Base-by-base conservation (phyloP, 1,139 yeast species). In the Arxiozyma bovina region DNA sequence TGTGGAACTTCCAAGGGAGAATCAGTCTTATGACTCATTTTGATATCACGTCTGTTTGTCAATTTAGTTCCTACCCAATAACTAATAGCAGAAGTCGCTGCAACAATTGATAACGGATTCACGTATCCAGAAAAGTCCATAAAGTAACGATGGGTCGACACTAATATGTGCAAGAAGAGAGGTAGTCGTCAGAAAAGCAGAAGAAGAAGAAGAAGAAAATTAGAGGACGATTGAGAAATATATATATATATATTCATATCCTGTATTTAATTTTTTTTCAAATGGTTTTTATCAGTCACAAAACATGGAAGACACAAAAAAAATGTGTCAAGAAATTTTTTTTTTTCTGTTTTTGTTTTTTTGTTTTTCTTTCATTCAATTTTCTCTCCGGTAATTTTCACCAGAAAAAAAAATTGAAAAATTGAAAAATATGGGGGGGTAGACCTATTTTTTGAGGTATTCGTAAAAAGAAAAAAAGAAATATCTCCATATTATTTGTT, bases 11-110 rank as follows among this genome's bases (percentile, higher is more conserved):
- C 45, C 12, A 42, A 23, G 25, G 50, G 25, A 50, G 51, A 17
- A 49, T n/a, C 40, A 34, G 22, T 34, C 12, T 34, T 38, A 20
- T 50, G 30, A 62, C 12, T 64, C 65, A 52, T 58, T 23, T 49
- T 34, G n/a, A n/a, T 20, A n/a, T 41, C 15, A 7, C 15, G 8
- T 47, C 21, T 44, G 30, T 47, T 23, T 46, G 30, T 46, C 25
- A 38, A 22, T 46, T 46, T 34, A 21, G 34, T 30, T 9, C 42
- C 21, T 1, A 42, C 42, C 47, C 15, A 41, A 22, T 51, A 51
- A 45, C 44, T 40, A 18, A 46, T 23, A 22, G 45, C 42, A 27
- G 53, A 40, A 25, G 50, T 23, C 23, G 49, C 45, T 22, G 41
- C 53, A 45, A 21, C 41, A 27, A 45, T 30, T 40, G 43, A 48